Evolutionary conservation across 192 early-diverging fungal genomes (phyloP), one percentile per base, ranked within the genome.

Genomic region (Entomortierella lignicola): DNA sequence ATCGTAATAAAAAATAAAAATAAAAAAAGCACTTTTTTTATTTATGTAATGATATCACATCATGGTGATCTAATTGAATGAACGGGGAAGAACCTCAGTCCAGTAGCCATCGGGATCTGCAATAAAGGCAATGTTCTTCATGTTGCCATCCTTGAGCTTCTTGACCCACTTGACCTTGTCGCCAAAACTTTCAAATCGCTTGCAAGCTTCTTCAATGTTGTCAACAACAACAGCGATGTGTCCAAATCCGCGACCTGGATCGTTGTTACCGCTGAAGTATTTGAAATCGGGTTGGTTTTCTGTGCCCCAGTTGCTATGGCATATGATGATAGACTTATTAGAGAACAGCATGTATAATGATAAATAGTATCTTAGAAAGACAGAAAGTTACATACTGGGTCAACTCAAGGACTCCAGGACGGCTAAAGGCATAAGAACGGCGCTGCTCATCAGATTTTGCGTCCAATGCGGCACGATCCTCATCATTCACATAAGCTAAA

Each of bases 81-180:
- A 60, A 37, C 55, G 50, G 47, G 59, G 59, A 48, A 82, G 42
- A 51, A 91, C 27, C 75, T 94, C 94, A 56, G 94, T 80, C 87
- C 92, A 92, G 80, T 94, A 96, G 72, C 91, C 91, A 81, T 96
- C 94, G 39, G 94, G 94, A 60, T 96, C 94, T 34, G 85, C 66
- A 47, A 93, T 89, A 70, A 96, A 96, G 13, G 93, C 93, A 85
- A 96, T 94, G 75, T 88, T 84, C 75, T 91, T 92, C 93, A 93
- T 94, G 21, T 81, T 87, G 31, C 93, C 94, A 43, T 94, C 92
- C 8, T 85, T 71, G 13, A 89, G 89, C 25, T 85, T 81, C 88
- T 96, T 96, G 77, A 91, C 74, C 66, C 93, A 94, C 60, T 85
- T 90, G 70, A 93, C 93, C 58, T 85, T 90, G 53, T 93, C 93